These are phyloP conservation scores for Pleurozium schreberi DNA, from an alignment of 225 moss, liverwort and hornwort species.

Conservation along the genomic window DNA sequence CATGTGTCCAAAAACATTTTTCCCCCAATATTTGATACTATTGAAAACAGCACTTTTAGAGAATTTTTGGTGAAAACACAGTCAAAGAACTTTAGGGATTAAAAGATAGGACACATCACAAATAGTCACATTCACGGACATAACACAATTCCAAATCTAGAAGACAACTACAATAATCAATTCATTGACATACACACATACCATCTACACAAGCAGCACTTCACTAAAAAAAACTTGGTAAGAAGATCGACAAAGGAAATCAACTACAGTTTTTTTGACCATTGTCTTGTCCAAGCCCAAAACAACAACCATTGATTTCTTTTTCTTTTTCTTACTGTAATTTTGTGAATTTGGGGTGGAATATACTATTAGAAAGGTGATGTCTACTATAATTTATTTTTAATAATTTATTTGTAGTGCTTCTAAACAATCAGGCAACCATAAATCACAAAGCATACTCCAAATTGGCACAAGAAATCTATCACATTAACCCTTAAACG, in stretches of 20 bases:
- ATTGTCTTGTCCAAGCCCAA: too few relatives aligned
- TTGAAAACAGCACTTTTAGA: too few relatives aligned
- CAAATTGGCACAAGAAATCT: background rate
- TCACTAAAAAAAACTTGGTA: background rate
- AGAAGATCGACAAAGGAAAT: background rate
- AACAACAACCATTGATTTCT: too few relatives aligned
- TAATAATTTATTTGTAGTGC: background rate
- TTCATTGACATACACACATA: background rate
- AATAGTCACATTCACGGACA: background rate
- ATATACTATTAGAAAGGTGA: background rate
- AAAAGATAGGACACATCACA: too few relatives aligned
- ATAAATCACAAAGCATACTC: background rate
- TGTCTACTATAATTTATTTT: accelerated
- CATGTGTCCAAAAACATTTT: too few relatives aligned
- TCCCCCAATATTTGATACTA: too few relatives aligned
- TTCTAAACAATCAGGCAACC: background rate
- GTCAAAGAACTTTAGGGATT: too few relatives aligned
- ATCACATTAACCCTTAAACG: too few relatives aligned
- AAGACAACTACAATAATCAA: background rate
- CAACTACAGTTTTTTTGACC: background rate
- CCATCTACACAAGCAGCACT: background rate
- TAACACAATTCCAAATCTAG: background rate
- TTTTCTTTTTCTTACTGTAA: accelerated
- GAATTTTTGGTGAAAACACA: too few relatives aligned
- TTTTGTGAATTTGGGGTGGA: background rate